These are phyloP conservation scores for Exsudoporus frostii DNA, from an alignment of 768 basidiomycete species.

Conservation along the genomic window DNA sequence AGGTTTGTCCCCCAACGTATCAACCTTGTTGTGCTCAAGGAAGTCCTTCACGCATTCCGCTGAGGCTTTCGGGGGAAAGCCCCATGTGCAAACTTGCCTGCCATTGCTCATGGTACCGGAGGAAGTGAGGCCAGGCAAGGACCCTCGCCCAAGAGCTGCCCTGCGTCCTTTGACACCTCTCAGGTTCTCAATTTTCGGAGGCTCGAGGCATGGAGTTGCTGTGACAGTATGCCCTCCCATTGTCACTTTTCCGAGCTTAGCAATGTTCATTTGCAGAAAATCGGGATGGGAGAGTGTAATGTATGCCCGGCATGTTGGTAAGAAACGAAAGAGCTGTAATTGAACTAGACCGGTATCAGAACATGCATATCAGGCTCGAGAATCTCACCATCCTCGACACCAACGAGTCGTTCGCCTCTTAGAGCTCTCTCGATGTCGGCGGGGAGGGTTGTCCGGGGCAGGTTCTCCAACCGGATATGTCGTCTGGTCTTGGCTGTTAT, in stretches of 20 bases:
- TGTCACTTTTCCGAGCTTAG: conserved; percentile 40
- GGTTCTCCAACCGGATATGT: conserved; percentile 46
- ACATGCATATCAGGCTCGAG: background rate
- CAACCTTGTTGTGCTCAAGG: conserved; percentile 46
- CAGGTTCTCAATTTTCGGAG: conserved; percentile 23
- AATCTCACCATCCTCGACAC: conserved; percentile 39
- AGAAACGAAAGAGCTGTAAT: conserved; percentile 58
- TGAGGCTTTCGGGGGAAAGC: conserved; percentile 51
- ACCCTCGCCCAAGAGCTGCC: conserved; percentile 36
- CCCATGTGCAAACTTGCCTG: conserved; percentile 56
- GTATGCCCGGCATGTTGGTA: conserved; percentile 56
- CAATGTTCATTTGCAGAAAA: conserved; percentile 40
- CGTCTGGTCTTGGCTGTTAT: conserved; percentile 24
- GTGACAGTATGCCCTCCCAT: conserved; percentile 45
- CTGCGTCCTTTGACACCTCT: conserved; percentile 42
- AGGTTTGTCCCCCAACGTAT: conserved; percentile 37
- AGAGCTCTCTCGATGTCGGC: conserved; percentile 52
- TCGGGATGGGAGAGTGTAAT: conserved; percentile 52
- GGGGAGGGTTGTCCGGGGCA: conserved; percentile 53
- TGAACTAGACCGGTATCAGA: conserved; percentile 41
- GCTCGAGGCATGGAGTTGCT: conserved; percentile 31
- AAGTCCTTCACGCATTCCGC: conserved; percentile 35
- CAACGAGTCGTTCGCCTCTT: conserved; percentile 40
- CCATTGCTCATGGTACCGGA: conserved; percentile 52
- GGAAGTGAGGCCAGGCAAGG: conserved; percentile 41